A percentile compares a stretch with the other conserved stretches of the same genome.
Evolutionary conservation across 1,284 basidiomycete species (phyloP).

Genomic region (Phellinidium pouzarii): DNA sequence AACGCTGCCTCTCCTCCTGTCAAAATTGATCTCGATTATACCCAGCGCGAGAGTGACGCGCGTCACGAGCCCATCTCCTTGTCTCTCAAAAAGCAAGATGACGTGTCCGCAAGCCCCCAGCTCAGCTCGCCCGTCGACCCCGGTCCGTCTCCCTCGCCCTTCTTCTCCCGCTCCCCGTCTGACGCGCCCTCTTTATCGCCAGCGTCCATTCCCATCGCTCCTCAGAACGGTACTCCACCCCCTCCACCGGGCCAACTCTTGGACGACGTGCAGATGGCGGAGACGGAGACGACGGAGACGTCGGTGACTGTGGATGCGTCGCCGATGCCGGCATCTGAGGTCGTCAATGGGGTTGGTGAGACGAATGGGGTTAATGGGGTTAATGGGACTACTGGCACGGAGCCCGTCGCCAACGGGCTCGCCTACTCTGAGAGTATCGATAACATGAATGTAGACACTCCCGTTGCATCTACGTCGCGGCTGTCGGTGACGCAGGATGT

Average conservation of each 20-base stretch:
- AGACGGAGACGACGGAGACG: slow-evolving; percentile 23
- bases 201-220: slow-evolving; percentile 42
- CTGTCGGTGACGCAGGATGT: slow-evolving; percentile 1
- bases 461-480: slow-evolving; percentile 12
- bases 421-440: slow-evolving; percentile 4
- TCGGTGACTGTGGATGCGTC: slow-evolving; percentile 21
- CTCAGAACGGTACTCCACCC: slow-evolving; percentile 41
- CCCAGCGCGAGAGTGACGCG: slow-evolving; percentile 58
- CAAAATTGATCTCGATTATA: slow-evolving; percentile 53
- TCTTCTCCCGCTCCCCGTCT: slow-evolving; percentile 20
- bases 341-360: not conserved
- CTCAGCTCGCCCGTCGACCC: slow-evolving; percentile 39
- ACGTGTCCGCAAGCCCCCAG: slow-evolving; percentile 40
- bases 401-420: slow-evolving; percentile 7
- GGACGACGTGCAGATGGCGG: slow-evolving; percentile 48
- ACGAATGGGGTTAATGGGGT: slow-evolving; percentile 12
- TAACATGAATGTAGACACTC: slow-evolving; percentile 11
- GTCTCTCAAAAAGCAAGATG: slow-evolving; percentile 33
- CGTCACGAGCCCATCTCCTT: slow-evolving; percentile 49
- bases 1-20: slow-evolving; percentile 40
- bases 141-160: slow-evolving; percentile 34
- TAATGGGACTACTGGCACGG: slow-evolving; percentile 1
- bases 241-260: slow-evolving; percentile 39
- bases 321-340: not conserved
- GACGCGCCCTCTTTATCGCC: slow-evolving; percentile 5